Percentiles rank a stretch among this genome's conserved stretches.
Evolutionary conservation across 345 rosid genomes (phyloP).

Genomic region (Garcia nutans): DNA sequence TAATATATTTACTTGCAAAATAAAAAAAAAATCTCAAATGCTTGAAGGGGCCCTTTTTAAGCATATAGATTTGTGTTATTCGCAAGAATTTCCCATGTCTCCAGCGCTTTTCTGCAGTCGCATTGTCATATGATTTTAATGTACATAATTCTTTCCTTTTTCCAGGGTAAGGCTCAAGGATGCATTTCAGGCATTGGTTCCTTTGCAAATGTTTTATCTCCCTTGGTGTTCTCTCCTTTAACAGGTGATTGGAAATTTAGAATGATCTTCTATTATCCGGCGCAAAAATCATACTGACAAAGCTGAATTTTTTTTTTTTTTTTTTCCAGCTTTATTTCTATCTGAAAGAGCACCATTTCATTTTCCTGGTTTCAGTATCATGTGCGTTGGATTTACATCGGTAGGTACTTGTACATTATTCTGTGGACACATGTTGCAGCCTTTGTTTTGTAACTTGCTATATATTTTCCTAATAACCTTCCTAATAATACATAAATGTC

Average conservation of each 20-base stretch:
- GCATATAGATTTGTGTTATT: background rate
- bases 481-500: background rate
- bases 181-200: slow-evolving; percentile 80
- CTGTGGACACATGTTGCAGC: background rate
- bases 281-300: slow-evolving; percentile 10
- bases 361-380: slow-evolving; percentile 90
- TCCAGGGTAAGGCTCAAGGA: slow-evolving; percentile 93
- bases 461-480: background rate
- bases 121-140: background rate
- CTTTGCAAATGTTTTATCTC: slow-evolving; percentile 68
- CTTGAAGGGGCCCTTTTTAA: background rate
- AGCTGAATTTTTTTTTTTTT: slow-evolving; percentile 9
- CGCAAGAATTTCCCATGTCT: background rate
- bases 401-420: slow-evolving; percentile 38
- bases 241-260: slow-evolving; percentile 47
- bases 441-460: background rate
- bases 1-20: background rate
- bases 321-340: slow-evolving; percentile 67
- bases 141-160: background rate
- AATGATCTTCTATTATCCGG: background rate
- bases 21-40: background rate
- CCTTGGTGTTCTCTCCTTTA: slow-evolving; percentile 73
- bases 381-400: slow-evolving; percentile 65
- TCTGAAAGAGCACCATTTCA: slow-evolving; percentile 74
- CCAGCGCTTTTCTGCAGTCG: background rate